Evolutionary conservation across 1,284 basidiomycete species (phyloP), one percentile per base, ranked within the genome.

Genomic region (Cryptococcus neoformans): DNA sequence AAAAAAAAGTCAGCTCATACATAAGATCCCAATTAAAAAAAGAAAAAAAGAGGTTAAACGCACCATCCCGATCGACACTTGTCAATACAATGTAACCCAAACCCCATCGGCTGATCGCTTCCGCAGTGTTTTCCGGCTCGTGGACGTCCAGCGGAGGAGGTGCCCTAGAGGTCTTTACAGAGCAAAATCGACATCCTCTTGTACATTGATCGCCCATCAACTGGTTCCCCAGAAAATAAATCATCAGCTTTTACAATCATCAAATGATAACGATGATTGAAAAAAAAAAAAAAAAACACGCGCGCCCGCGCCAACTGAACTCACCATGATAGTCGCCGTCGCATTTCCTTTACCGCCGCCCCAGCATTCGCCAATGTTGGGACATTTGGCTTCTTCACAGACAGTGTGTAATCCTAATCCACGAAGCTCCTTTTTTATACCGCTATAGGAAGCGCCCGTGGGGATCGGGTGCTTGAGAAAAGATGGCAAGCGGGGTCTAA

Each of bases 131-230:
- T 80, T 98, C 95, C 17, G 96, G 96, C 73, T 99, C 96, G 73
- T 98, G 92, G 0, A 90, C 87, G 72, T 99, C 95, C 36, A 99
- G 79, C 4, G 96, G 92, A 39, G 90, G 87, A 10, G 96, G 96
- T 1, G 85, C 76, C 53, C 84, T 83, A 1, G 92, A 92, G 0
- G 96, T 99, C 82, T 98, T 98, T 58, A 99, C 91, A 4, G 94
- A 90, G 71, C 96, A 99, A 77, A 99, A 99, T 53, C 94, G 83
- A 79, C 96, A 99, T 0, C 92, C 96, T 70, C 96, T 86, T 12
- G 96, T 99, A 73, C 96, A 99, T 10, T 92, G 96, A 78, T 99
- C 95, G n/a, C 96, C 96, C 96, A 99, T 99, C 38, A 99, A 81
- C 92, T 94, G 65, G 4, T 57, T 21, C 57, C n/a, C n/a, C n/a